Evolutionary conservation across 768 basidiomycete genomes (phyloP).

Genomic region (Lactarius deliciosus): DNA sequence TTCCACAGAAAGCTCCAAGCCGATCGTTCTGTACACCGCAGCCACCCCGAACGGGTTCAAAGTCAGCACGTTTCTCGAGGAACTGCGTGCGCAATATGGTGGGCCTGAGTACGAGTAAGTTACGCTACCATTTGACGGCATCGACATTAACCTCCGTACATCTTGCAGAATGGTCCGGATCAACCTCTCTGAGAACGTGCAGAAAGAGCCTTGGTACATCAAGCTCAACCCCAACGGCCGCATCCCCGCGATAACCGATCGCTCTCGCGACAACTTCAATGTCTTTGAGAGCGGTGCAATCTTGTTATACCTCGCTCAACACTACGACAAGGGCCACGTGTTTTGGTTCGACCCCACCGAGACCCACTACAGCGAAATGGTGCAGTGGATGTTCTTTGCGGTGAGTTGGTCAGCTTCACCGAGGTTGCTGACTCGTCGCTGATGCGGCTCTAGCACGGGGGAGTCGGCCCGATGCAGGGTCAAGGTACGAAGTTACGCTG

Average conservation of each 20-base stretch:
- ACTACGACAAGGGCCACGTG: slow-evolving; percentile 74
- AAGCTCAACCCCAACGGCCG: slow-evolving; percentile 71
- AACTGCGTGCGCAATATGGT: slow-evolving; percentile 47
- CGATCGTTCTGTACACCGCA: slow-evolving; percentile 36
- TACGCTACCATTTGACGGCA: slow-evolving; percentile 14
- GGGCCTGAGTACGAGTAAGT: slow-evolving; percentile 48
- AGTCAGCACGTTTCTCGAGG: slow-evolving; percentile 58
- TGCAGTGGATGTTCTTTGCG: slow-evolving; percentile 89
- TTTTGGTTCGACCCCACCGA: slow-evolving; percentile 62
- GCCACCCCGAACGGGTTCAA: slow-evolving; percentile 57
- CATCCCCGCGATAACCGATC: slow-evolving; percentile 68
- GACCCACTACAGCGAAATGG: slow-evolving; percentile 56
- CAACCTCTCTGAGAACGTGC: slow-evolving; percentile 60
- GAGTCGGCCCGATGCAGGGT: slow-evolving; percentile 87
- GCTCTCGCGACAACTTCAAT: slow-evolving; percentile 55
- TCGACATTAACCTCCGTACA: neutral
- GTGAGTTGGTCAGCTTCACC: slow-evolving; percentile 38
- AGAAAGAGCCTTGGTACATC: slow-evolving; percentile 83
- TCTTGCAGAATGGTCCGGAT: slow-evolving; percentile 49
- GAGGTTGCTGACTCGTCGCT: neutral
- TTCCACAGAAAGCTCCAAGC: slow-evolving; percentile 19
- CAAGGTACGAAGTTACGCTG: slow-evolving; percentile 44
- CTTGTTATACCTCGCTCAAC: slow-evolving; percentile 75
- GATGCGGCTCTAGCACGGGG: slow-evolving; percentile 57
- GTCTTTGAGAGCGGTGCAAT: slow-evolving; percentile 84